Conservation (phyloP, 495 filamentous ascomycete species). For the Penicillium paradoxum region DNA sequence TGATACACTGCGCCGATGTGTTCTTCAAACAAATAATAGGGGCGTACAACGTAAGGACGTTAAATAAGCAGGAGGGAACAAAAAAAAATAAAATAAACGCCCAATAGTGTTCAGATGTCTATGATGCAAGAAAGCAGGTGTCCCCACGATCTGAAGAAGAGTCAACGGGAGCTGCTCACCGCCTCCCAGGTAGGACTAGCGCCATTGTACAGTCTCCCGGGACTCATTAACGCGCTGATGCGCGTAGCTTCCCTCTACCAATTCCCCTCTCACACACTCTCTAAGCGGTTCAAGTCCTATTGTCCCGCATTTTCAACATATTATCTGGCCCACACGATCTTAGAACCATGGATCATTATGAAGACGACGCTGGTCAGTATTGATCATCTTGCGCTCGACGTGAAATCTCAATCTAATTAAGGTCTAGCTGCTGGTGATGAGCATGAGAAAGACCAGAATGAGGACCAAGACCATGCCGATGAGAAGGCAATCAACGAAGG, state of each 20-base stretch:
- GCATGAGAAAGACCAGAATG: constrained; percentile 64
- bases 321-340: background rate
- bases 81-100: background rate
- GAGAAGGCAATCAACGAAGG: constrained; percentile 94
- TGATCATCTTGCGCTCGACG: background rate
- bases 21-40: background rate
- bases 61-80: background rate
- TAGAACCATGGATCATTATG: constrained; percentile 37
- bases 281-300: background rate
- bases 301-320: background rate
- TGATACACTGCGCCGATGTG: background rate
- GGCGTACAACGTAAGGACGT: no score
- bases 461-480: constrained; percentile 69
- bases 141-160: constrained; percentile 11
- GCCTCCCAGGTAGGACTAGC: constrained; percentile 23
- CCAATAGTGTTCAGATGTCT: background rate
- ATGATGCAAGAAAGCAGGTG: constrained; percentile 8
- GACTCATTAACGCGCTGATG: constrained; percentile 39
- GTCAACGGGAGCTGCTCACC: constrained; percentile 23
- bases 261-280: constrained; percentile 5
- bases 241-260: constrained; percentile 26
- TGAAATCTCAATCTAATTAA: constrained; percentile 19
- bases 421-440: constrained; percentile 39
- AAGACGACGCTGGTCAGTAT: constrained; percentile 30
- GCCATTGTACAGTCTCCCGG: background rate